These are phyloP conservation scores for Crepidotus variabilis DNA, from an alignment of 768 basidiomycete species.

Conservation along the genomic window DNA sequence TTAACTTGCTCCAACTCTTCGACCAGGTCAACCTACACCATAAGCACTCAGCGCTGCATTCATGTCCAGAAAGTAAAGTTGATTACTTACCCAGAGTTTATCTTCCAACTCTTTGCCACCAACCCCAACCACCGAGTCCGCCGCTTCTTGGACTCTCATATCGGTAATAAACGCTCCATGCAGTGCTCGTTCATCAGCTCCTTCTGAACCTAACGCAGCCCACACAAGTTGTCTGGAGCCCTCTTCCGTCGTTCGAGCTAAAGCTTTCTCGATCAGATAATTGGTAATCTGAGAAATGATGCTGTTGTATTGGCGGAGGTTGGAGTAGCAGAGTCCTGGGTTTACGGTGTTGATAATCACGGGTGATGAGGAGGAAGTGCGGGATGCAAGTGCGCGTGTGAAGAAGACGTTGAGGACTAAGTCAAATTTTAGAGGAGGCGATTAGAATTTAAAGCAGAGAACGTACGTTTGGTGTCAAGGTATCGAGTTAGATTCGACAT, in stretches of 20 bases:
- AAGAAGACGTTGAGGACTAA: conserved; percentile 28
- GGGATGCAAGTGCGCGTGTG: conserved; percentile 29
- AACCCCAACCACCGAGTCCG: too few species aligned
- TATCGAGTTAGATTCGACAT: too few species aligned
- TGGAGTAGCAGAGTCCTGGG: conserved; percentile 40
- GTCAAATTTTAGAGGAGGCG: too few species aligned
- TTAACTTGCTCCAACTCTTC: too few species aligned
- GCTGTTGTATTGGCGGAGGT: conserved; percentile 25
- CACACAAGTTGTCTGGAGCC: conserved; percentile 32
- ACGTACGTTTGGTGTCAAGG: too few species aligned
- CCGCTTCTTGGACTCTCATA: conserved; percentile 22
- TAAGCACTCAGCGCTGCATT: too few species aligned
- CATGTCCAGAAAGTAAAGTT: too few species aligned
- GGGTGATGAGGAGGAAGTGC: conserved; percentile 15
- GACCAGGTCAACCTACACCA: too few species aligned
- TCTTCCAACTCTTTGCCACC: too few species aligned
- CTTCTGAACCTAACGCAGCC: conserved; percentile 26
- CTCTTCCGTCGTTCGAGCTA: conserved; percentile 35
- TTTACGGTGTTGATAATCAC: conserved; percentile 33
- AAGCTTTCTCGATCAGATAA: conserved; percentile 21
- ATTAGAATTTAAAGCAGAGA: too few species aligned
- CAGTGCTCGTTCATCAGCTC: conserved; percentile 18
- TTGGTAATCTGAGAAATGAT: conserved; percentile 10
- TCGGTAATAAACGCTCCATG: conserved; percentile 26
- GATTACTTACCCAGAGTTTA: too few species aligned